phyloP scores from a whole-genome alignment of 2,329 filamentous ascomycete genomes.

The Venturiaceae sp. region DNA sequence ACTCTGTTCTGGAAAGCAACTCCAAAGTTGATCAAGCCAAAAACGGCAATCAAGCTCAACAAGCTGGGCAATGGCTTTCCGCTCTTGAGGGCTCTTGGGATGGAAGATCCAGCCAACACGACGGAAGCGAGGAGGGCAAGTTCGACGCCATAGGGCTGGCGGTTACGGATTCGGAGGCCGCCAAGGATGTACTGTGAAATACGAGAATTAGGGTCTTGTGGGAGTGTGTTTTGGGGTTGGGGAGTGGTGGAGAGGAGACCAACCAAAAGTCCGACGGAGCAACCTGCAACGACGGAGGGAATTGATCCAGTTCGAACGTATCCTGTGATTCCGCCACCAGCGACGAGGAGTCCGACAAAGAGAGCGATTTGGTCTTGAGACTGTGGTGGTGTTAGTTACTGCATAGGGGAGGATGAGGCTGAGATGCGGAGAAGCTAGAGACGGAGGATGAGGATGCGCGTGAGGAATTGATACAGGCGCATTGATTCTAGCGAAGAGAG shows the following conservation, averaged over 20 bases:
- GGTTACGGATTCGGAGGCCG: conserved; percentile 67
- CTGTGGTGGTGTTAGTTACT: conserved; percentile 12
- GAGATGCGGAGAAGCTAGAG: not conserved
- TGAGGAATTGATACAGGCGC: conserved; percentile 10
- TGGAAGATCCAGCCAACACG: conserved; percentile 72
- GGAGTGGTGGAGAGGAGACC: too few relatives aligned
- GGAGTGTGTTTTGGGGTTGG: not conserved
- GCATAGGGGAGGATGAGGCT: conserved; percentile 1
- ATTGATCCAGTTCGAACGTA: conserved; percentile 77
- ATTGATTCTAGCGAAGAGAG: not conserved
- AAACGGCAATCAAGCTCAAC: conserved; percentile 67
- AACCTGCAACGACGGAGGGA: conserved; percentile 76
- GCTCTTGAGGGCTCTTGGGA: conserved; percentile 76
- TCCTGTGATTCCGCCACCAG: conserved; percentile 77
- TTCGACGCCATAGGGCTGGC: conserved; percentile 74
- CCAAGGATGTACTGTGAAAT: conserved; percentile 58
- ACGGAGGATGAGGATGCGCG: conserved; percentile 19
- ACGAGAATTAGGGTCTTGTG: not conserved
- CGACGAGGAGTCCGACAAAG: conserved; percentile 71
- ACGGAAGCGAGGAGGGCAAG: conserved; percentile 79
- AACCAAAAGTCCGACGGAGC: conserved; percentile 65
- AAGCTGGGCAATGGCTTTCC: conserved; percentile 76
- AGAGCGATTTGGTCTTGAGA: conserved; percentile 56
- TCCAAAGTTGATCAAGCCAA: conserved; percentile 73
- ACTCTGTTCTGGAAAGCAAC: conserved; percentile 3